Conservation (phyloP, 2,329 filamentous ascomycete species). For the Colletotrichum theobromicola region DNA sequence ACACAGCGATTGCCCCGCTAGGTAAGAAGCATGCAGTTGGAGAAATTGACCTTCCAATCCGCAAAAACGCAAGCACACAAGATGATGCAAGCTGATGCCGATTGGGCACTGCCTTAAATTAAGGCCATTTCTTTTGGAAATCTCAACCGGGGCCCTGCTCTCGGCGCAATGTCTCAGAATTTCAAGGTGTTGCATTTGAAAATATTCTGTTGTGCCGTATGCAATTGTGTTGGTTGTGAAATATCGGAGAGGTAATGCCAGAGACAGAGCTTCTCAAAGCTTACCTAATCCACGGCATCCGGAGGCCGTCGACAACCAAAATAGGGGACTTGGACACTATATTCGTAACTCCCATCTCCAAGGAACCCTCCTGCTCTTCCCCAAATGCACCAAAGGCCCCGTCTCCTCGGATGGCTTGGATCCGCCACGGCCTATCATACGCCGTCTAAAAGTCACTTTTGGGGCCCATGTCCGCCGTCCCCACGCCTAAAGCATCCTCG, state of each 20-base stretch:
- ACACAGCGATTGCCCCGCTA: not conserved
- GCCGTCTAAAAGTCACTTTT: constrained; percentile 17
- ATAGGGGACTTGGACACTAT: not conserved
- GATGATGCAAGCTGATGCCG: not conserved
- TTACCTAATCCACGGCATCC: not conserved
- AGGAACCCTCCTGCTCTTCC: not conserved
- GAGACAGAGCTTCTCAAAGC: constrained; percentile 7
- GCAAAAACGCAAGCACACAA: not conserved
- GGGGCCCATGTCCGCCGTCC: not conserved
- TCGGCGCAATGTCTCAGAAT: not conserved
- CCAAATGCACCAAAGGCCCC: not conserved
- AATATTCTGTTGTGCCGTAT: not conserved
- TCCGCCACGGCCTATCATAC: constrained; percentile 17
- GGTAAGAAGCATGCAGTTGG: not conserved
- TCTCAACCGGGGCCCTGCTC: not conserved
- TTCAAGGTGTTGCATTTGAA: not conserved
- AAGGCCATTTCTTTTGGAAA: not conserved
- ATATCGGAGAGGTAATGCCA: not conserved
- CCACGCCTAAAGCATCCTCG: not conserved
- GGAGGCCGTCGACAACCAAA: not conserved
- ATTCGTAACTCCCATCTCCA: not conserved
- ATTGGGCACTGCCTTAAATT: not conserved
- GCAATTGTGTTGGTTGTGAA: not conserved
- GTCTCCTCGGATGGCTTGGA: constrained; percentile 5
- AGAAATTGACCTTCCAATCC: not conserved